Conservation (phyloP, 1,284 basidiomycete genomes). For the Ceratobasidium sp. region DNA sequence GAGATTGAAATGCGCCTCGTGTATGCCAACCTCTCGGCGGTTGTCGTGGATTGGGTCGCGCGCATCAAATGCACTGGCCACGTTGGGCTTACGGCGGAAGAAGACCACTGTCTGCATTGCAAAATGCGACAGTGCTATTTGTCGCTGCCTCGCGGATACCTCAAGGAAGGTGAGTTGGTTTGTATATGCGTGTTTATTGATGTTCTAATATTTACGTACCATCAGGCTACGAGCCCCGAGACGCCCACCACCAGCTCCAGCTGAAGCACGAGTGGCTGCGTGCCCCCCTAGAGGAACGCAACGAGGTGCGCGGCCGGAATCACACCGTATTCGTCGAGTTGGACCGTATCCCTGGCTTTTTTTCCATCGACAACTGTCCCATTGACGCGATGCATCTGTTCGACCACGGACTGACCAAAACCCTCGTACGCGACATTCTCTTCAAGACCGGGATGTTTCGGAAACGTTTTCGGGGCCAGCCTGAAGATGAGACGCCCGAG, state of each 20-base stretch:
- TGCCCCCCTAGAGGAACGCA: not conserved
- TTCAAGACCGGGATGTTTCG: not conserved
- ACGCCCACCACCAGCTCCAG: not conserved
- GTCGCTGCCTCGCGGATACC: constrained; percentile 11
- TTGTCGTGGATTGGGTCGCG: constrained; percentile 1
- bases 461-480: not conserved
- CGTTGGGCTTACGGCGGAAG: not conserved
- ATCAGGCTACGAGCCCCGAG: not conserved
- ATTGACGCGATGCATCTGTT: constrained; percentile 15
- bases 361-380: not conserved
- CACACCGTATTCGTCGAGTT: not conserved
- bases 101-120: constrained; percentile 32
- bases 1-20: not conserved
- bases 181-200: not conserved
- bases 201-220: not conserved
- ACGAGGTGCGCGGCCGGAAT: not conserved
- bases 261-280: not conserved
- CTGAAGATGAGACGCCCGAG: not conserved
- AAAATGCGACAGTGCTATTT: constrained; percentile 14
- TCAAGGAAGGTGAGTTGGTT: not conserved
- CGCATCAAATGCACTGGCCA: constrained; percentile 25
- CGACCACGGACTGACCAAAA: not conserved
- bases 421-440: constrained; percentile 7
- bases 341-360: constrained; percentile 4
- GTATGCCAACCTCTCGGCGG: not conserved